These are phyloP conservation scores for Phialophora macrospora DNA, from an alignment of 2,329 filamentous ascomycete species.

Conservation along the genomic window DNA sequence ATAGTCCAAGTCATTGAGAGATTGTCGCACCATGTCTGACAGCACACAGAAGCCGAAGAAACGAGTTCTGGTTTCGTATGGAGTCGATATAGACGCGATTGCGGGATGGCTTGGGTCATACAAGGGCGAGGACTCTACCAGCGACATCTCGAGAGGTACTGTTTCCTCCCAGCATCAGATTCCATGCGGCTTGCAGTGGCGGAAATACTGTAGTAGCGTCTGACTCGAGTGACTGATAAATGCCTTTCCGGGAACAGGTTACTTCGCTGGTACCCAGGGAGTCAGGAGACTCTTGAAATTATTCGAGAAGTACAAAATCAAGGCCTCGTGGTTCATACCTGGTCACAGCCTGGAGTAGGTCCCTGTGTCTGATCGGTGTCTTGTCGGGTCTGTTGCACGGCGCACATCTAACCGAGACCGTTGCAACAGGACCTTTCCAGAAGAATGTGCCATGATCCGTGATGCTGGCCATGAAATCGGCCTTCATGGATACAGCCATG, in stretches of 20 bases:
- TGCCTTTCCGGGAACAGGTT: slow-evolving; percentile 42
- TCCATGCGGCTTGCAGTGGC: not conserved
- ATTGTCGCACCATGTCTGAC: slow-evolving; percentile 3
- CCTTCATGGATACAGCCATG: slow-evolving; percentile 74
- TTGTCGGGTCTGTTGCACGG: not conserved
- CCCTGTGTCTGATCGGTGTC: not conserved
- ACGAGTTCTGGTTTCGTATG: slow-evolving; percentile 63
- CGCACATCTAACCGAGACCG: not conserved
- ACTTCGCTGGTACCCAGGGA: slow-evolving; percentile 73
- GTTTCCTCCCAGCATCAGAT: not conserved
- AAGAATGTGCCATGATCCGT: slow-evolving; percentile 65
- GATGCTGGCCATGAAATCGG: slow-evolving; percentile 70
- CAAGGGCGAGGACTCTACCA: slow-evolving; percentile 71
- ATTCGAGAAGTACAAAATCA: slow-evolving; percentile 73
- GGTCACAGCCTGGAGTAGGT: slow-evolving; percentile 62
- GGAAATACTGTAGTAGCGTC: not conserved
- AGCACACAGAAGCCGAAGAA: slow-evolving; percentile 46
- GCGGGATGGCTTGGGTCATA: slow-evolving; percentile 78
- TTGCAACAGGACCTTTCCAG: slow-evolving; percentile 59
- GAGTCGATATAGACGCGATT: slow-evolving; percentile 75
- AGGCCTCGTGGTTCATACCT: slow-evolving; percentile 70
- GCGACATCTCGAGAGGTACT: slow-evolving; percentile 71
- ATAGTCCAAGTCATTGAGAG: not conserved
- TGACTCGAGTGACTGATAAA: not conserved
- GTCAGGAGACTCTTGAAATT: slow-evolving; percentile 70